These are phyloP conservation scores for Beauveria caledonica DNA, from an alignment of 2,329 filamentous ascomycete species.

Conservation along the genomic window DNA sequence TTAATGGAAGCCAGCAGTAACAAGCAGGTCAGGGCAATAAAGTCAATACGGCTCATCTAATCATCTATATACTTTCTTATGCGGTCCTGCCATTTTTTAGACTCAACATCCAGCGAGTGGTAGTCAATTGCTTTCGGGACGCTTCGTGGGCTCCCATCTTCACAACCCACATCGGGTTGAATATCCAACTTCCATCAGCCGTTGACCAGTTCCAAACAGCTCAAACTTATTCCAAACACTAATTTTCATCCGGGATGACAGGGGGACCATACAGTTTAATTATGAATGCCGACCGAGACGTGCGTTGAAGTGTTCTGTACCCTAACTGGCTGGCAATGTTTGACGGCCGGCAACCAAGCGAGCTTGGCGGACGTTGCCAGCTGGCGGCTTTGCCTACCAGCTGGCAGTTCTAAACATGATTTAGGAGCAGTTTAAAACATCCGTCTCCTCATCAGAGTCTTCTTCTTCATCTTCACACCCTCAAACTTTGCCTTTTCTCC, in stretches of 20 bases:
- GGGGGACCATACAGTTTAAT: too few species aligned
- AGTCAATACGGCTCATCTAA: not conserved
- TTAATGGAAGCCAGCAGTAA: not conserved
- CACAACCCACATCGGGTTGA: too few species aligned
- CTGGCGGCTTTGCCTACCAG: constrained; percentile 2
- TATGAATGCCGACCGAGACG: not conserved
- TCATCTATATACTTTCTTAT: not conserved
- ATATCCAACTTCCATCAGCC: too few species aligned
- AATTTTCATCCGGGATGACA: not conserved
- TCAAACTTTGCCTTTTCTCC: too few species aligned
- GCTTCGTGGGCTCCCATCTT: too few species aligned
- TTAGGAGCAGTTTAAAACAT: not conserved
- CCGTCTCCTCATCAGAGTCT: not conserved
- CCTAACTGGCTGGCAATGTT: not conserved
- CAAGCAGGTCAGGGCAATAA: not conserved
- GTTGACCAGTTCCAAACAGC: too few species aligned
- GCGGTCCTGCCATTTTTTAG: not conserved
- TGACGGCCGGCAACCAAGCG: not conserved
- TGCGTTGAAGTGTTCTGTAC: not conserved
- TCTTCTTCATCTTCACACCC: too few species aligned
- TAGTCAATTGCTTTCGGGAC: too few species aligned
- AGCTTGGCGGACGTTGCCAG: constrained; percentile 2
- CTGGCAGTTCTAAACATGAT: not conserved
- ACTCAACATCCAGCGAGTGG: too few species aligned
- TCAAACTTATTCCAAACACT: too few species aligned